Percentiles rank a stretch among this genome's conserved stretches.
phyloP scores from a whole-genome alignment of 2,329 filamentous ascomycete species.

The Davidsoniella virescens region DNA sequence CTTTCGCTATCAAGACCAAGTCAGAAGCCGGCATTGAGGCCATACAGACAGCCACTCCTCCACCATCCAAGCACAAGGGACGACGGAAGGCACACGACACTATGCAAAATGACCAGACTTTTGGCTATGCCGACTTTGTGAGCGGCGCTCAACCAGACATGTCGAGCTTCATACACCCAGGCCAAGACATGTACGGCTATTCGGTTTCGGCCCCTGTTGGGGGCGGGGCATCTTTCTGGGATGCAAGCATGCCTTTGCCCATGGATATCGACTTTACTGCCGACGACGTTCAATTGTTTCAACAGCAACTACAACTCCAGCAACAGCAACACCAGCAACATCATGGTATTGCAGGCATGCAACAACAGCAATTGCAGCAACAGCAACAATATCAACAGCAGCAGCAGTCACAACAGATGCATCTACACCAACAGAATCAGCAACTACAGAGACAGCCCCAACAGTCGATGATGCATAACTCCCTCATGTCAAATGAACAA shows the following conservation, averaged over 20 bases:
- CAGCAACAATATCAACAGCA: constrained; percentile 17
- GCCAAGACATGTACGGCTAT: constrained; percentile 42
- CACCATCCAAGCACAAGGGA: constrained; percentile 38
- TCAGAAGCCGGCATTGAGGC: constrained; percentile 7
- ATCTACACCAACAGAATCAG: constrained; percentile 2
- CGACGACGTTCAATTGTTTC: constrained; percentile 28
- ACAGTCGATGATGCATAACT: not conserved
- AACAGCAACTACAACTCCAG: constrained; percentile 16
- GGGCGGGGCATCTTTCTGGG: constrained; percentile 40
- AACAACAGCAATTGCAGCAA: constrained; percentile 16
- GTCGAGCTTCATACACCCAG: constrained; percentile 28
- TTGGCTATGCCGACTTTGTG: constrained; percentile 34
- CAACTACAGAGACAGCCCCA: constrained; percentile 9
- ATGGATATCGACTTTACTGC: constrained; percentile 45
- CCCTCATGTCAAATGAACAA: not conserved
- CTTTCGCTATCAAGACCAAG: not conserved
- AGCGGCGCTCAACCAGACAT: constrained; percentile 32
- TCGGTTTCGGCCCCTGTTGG: constrained; percentile 41
- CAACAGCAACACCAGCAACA: constrained; percentile 16
- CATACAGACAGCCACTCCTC: constrained; percentile 42
- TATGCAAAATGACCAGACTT: constrained; percentile 43
- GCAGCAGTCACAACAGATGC: constrained; percentile 1
- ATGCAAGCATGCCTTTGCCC: constrained; percentile 26
- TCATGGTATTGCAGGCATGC: not conserved
- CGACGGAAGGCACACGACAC: constrained; percentile 19